These are phyloP conservation scores for Diutina mesorugosa DNA, from an alignment of 1,139 yeast genomes.

Conservation along the genomic window DNA sequence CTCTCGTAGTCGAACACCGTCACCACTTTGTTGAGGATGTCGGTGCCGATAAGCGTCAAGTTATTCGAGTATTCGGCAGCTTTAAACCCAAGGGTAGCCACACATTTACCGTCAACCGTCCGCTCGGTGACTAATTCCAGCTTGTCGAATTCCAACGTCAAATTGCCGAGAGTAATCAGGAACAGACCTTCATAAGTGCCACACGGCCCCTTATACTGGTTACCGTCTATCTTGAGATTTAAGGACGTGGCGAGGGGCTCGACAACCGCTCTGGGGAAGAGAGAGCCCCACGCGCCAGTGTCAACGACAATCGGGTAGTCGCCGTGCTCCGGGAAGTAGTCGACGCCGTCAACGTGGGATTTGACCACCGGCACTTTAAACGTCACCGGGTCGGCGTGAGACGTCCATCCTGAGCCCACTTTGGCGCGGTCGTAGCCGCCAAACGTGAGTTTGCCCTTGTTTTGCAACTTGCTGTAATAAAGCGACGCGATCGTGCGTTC, in stretches of 20 bases:
- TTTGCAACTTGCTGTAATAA: neutral
- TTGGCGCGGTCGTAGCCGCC: neutral
- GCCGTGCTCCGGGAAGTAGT: neutral
- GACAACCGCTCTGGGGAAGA: neutral
- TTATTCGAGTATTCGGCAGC: no score
- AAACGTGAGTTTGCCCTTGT: neutral
- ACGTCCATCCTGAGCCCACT: neutral
- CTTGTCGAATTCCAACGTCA: no score
- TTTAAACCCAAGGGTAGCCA: no score
- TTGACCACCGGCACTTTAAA: neutral
- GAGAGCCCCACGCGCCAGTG: neutral
- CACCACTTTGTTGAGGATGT: neutral
- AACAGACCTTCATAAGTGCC: slow-evolving; percentile 2
- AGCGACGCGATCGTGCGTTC: neutral
- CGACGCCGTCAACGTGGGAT: neutral
- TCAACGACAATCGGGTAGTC: neutral
- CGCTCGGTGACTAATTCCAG: no score
- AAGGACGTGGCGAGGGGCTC: neutral
- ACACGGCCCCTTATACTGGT: slow-evolving; percentile 3
- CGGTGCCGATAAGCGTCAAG: neutral
- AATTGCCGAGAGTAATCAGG: slow-evolving; percentile 2
- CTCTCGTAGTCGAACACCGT: neutral
- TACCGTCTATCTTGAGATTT: neutral
- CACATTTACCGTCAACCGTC: no score
- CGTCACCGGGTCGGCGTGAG: neutral